Conservation (phyloP, 1,139 yeast species). For the Geotrichum aggregatum region DNA sequence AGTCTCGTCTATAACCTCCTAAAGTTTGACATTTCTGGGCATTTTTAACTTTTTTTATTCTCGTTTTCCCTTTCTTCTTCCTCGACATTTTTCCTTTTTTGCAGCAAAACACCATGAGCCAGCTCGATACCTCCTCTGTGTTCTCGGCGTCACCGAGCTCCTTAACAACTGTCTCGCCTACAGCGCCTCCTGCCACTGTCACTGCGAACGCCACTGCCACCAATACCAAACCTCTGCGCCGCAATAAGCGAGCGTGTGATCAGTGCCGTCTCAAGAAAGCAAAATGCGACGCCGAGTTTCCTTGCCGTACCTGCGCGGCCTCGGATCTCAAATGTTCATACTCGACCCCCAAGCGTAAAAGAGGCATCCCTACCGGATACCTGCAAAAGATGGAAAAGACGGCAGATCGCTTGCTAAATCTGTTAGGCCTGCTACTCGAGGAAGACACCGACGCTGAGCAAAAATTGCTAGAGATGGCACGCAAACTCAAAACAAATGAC, state of each 20-base stretch:
- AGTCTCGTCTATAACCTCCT: too few relatives aligned
- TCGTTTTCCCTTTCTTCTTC: background rate
- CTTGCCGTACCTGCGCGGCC: background rate
- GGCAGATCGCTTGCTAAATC: background rate
- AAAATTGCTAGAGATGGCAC: too few relatives aligned
- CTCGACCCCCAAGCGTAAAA: background rate
- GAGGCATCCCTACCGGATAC: slow-evolving; percentile 1
- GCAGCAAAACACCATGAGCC: too few relatives aligned
- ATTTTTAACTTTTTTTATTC: background rate
- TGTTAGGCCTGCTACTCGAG: too few relatives aligned
- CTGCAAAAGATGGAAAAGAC: background rate
- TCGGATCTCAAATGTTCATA: background rate
- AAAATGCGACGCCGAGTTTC: background rate
- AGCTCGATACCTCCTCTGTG: too few relatives aligned
- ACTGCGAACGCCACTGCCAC: background rate
- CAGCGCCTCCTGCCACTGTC: too few relatives aligned
- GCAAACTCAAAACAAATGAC: too few relatives aligned
- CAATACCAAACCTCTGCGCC: background rate
- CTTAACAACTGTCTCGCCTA: too few relatives aligned
- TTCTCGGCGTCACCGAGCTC: too few relatives aligned
- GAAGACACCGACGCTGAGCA: too few relatives aligned
- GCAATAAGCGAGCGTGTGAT: background rate
- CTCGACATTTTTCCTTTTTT: too few relatives aligned
- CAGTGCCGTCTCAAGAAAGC: background rate
- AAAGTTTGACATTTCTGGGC: background rate